Evolutionary conservation across 371 early-diverging fungal species (phyloP), one percentile per base, ranked within the genome.

Genomic region (Rhizomucor miehei): DNA sequence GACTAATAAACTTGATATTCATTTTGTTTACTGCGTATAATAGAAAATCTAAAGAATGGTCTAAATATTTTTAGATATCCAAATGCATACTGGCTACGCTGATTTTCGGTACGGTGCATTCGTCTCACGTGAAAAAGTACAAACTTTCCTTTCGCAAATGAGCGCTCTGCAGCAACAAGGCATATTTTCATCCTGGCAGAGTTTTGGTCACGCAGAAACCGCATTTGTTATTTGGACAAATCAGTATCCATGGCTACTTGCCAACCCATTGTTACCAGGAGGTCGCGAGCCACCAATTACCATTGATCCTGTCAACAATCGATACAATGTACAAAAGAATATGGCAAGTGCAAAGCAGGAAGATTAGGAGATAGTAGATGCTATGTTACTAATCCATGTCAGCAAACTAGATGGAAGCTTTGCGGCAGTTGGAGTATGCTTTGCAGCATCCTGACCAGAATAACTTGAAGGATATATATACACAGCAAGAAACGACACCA

Each of bases 91-190:
- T 4, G 86, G 84, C 14, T 86, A 79, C 53, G 71, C 77, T 43
- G 78, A 85, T 75, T 59, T 86, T 50, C 79, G 84, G 9, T 80
- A 77, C 52, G 86, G 86, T 21, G 76, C 82, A 10, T 80, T 77
- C 54, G 52, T 77, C 3, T 69, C 83, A 21, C 64, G 75, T 9
- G 63, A 63, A 37, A 71, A 71, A 56, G 80, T 75, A 0, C 73
- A 77, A 48, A 54, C 65, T 0, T 75, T 84, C 52, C 29, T 84
- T 36, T 9, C 21, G 13, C 17, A 14, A 14, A 44, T 21, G 67
- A 66, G 16, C 84, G 29, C 29, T 29, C 29, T 29, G 29, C 29
- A 29, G 29, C 3, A 29, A 8, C 29, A 29, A 29, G 8, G 29
- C 8, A 29, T 29, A 29, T 5, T 8, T 29, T 29, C 29, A 29